Base-by-base conservation (phyloP, 495 filamentous ascomycete species). In the Xylaria grammica region DNA sequence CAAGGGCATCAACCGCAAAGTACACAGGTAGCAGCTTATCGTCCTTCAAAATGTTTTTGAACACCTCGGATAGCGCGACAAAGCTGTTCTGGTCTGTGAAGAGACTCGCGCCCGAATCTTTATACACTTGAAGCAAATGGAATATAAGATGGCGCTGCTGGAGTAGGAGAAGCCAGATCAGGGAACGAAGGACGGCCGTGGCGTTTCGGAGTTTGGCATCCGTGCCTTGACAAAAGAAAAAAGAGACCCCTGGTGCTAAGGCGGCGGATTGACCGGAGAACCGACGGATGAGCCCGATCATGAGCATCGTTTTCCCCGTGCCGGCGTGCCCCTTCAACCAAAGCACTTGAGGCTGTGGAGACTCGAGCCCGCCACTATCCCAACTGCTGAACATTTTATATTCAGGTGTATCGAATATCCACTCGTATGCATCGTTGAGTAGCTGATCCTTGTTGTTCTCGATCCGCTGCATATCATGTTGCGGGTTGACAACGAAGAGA, bases 291-390 rank as follows among this genome's bases (percentile, higher is more conserved):
- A 81, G 72, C 29, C 76, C 77, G 20, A 70, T 76, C 36, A 83
- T 45, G 1, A 83, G 74, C 81, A 84, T 84, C n/a, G 79, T 82
- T 69, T 83, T 83, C 10, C 81, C 79, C 54, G 74, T 83, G n/a
- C 79, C 78, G 34, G 75, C 73, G 29, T 70, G 75, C 10, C 81
- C 63, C 8, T 81, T 72, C 62, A 82, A 80, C 53, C 70, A 73
- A 63, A 79, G 63, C 67, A 78, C 42, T 71, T 78, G 53, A 78
- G 75, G 76, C 72, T 77, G 50, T 77, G 75, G 76, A 76, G 56
- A 45, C 60, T 42, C 57, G 75, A 4, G 10, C 5, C 17, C 17
- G 15, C 19, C n/a, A 30, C 45, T 15, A n/a, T 24, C 22, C 54
- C 54, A 73, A 49, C 73, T 64, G 40, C 46, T 66, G 66, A 74